Percentiles rank a stretch among this genome's conserved stretches.
These are phyloP conservation scores for Chlorophyllum brunneum DNA, from an alignment of 768 basidiomycete genomes.

Conservation along the genomic window DNA sequence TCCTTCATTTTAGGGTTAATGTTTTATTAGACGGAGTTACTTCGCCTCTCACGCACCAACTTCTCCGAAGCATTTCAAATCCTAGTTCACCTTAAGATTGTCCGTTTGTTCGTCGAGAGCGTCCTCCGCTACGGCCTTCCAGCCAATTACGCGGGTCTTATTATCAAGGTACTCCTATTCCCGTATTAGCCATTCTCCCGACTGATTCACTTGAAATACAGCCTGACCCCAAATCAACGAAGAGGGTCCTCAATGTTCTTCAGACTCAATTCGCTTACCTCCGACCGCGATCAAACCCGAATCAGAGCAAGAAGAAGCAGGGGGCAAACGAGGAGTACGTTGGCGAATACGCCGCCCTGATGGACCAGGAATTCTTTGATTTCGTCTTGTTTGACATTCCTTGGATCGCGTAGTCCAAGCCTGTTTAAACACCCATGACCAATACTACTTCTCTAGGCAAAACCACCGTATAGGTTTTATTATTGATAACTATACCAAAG, in stretches of 20 bases:
- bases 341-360: constrained; percentile 87
- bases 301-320: constrained; percentile 38
- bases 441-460: not conserved
- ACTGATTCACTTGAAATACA: constrained; percentile 25
- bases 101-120: constrained; percentile 91
- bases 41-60: constrained; percentile 88
- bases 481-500: constrained; percentile 14
- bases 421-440: not conserved
- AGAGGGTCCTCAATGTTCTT: constrained; percentile 72
- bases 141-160: constrained; percentile 80
- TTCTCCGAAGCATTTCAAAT: constrained; percentile 97
- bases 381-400: constrained; percentile 94
- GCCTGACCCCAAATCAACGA: constrained; percentile 84
- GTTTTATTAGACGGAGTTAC: constrained; percentile 74
- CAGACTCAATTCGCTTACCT: constrained; percentile 82
- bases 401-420: constrained; percentile 59
- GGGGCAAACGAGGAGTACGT: constrained; percentile 62
- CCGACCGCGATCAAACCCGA: constrained; percentile 58
- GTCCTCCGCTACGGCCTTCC: constrained; percentile 95
- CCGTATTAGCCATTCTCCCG: not conserved
- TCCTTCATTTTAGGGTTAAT: constrained; percentile 4
- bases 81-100: constrained; percentile 87
- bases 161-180: constrained; percentile 58
- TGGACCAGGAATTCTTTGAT: constrained; percentile 96
- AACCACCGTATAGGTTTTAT: constrained; percentile 12